Conservation (phyloP, 257 asterid species). For the Henckelia pumila region DNA sequence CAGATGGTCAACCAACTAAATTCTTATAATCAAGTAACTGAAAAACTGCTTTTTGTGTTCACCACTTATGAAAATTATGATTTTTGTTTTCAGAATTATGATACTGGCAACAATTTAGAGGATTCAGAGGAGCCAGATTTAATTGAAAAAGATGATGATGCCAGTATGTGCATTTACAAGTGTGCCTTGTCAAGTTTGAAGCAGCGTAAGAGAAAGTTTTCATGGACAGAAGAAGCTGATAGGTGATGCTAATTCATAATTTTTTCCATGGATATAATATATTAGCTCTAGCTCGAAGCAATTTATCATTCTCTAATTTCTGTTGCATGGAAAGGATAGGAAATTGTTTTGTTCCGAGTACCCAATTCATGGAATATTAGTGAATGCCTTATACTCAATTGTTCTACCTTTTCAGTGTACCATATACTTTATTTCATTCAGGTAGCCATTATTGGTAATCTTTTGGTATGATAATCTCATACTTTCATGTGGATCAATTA, state of each 20-base stretch:
- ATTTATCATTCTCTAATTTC: constrained; percentile 17
- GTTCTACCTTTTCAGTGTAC: background rate
- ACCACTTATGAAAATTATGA: constrained; percentile 37
- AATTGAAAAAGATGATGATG: constrained; percentile 45
- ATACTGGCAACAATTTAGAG: constrained; percentile 33
- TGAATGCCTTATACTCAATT: constrained; percentile 23
- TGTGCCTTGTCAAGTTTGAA: constrained; percentile 55
- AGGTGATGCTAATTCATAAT: constrained; percentile 71
- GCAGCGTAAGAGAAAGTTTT: constrained; percentile 55
- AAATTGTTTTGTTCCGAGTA: constrained; percentile 16
- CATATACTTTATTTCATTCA: background rate
- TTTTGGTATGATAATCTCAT: constrained; percentile 21
- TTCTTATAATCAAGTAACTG: constrained; percentile 37
- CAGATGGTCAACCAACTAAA: constrained; percentile 32
- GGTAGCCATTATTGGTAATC: constrained; percentile 19
- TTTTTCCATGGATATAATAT: constrained; percentile 22
- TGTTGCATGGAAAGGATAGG: constrained; percentile 14
- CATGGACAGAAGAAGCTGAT: constrained; percentile 86
- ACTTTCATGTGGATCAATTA: constrained; percentile 25
- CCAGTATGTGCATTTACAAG: constrained; percentile 41
- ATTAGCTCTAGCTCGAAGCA: constrained; percentile 5
- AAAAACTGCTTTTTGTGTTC: constrained; percentile 31
- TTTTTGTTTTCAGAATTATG: constrained; percentile 31
- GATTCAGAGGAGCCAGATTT: constrained; percentile 35
- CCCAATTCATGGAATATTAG: background rate